A percentile compares a stretch with the other conserved stretches of the same genome.
Conservation (phyloP, 2,329 filamentous ascomycete genomes). For the Hypocreales sp. region DNA sequence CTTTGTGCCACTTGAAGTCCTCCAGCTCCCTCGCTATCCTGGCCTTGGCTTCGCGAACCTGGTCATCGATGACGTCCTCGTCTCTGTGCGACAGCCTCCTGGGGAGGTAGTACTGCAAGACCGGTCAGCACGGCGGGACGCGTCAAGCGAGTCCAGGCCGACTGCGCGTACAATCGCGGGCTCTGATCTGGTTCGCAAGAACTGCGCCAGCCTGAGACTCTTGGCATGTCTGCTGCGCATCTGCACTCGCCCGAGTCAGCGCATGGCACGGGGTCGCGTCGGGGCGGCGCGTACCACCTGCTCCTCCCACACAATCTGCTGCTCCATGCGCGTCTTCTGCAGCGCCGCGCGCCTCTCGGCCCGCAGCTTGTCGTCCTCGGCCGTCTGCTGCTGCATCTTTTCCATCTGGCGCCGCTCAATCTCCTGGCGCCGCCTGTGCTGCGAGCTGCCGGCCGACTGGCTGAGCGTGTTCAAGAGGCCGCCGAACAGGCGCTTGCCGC, state of each 20-base stretch:
- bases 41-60: slow-evolving; percentile 50
- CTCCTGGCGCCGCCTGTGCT: slow-evolving; percentile 57
- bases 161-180: slow-evolving; percentile 66
- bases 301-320: slow-evolving; percentile 64
- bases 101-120: slow-evolving; percentile 63
- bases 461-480: slow-evolving; percentile 64
- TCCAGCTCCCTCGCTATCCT: slow-evolving; percentile 48
- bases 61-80: slow-evolving; percentile 53
- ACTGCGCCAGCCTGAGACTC: slow-evolving; percentile 55
- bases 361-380: slow-evolving; percentile 53
- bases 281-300: slow-evolving; percentile 44
- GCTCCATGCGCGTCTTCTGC: slow-evolving; percentile 41
- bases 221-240: slow-evolving; percentile 63
- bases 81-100: slow-evolving; percentile 60
- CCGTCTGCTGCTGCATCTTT: slow-evolving; percentile 56
- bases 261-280: neutral
- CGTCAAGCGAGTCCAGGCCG: no score
- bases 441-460: slow-evolving; percentile 47
- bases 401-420: slow-evolving; percentile 73
- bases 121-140: no score
- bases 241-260: slow-evolving; percentile 28
- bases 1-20: slow-evolving; percentile 40
- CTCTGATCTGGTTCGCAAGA: slow-evolving; percentile 53
- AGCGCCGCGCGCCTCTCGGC: slow-evolving; percentile 50
- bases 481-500: slow-evolving; percentile 75